A percentile compares a stretch with the other conserved stretches of the same genome.
phyloP scores from a whole-genome alignment of 2,329 filamentous ascomycete genomes.

The Fusarium verrucosum region DNA sequence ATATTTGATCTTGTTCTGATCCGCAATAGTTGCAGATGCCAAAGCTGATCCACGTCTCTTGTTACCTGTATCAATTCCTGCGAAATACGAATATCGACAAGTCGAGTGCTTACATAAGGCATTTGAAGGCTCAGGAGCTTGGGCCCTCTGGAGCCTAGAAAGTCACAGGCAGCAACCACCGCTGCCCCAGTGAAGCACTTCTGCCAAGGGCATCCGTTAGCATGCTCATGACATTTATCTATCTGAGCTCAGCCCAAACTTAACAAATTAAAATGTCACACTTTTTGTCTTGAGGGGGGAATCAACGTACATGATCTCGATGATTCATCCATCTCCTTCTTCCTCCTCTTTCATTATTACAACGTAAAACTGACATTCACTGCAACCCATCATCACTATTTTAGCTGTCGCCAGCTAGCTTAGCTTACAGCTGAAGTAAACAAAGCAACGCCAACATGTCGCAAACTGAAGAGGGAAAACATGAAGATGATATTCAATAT shows the following conservation, averaged over 20 bases:
- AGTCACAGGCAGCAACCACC: slow-evolving; percentile 31
- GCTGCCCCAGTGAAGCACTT: slow-evolving; percentile 9
- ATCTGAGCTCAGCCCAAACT: slow-evolving; percentile 1
- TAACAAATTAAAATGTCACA: slow-evolving; percentile 1
- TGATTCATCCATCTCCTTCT: not conserved
- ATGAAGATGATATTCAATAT: slow-evolving; percentile 65
- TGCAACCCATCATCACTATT: not conserved
- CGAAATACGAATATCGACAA: no score
- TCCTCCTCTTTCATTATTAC: not conserved
- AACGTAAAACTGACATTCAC: not conserved
- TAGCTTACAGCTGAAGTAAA: slow-evolving; percentile 21
- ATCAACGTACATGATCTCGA: not conserved
- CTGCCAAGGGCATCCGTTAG: not conserved
- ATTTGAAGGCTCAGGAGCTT: slow-evolving; percentile 1
- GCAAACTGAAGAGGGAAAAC: slow-evolving; percentile 51
- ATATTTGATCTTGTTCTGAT: no score
- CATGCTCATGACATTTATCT: slow-evolving; percentile 6
- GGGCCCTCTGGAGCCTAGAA: slow-evolving; percentile 16
- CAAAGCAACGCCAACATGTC: not conserved
- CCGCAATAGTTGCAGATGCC: no score
- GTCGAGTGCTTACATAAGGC: slow-evolving; percentile 14
- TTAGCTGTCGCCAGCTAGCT: not conserved
- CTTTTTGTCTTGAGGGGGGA: not conserved
- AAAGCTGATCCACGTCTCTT: no score
- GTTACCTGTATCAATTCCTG: no score